Conservation (phyloP, 2,329 filamentous ascomycete genomes). For the Torrubiella hemipterigena region DNA sequence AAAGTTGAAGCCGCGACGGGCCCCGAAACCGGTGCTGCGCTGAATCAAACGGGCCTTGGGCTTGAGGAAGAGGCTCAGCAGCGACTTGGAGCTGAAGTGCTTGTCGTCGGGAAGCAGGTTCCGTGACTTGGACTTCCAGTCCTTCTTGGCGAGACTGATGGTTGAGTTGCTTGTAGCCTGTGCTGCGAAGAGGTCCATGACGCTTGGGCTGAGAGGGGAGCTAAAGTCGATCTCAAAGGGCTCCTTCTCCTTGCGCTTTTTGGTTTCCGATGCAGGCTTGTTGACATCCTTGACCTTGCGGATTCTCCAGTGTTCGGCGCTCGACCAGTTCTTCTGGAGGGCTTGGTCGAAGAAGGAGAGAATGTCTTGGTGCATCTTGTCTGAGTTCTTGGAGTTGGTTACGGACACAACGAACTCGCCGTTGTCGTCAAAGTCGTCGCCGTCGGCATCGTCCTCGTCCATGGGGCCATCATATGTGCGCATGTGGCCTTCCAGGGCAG, state of each 20-base stretch:
- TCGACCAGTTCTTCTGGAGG: slow-evolving; percentile 92
- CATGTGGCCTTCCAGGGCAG: slow-evolving; percentile 75
- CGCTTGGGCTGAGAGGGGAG: slow-evolving; percentile 55
- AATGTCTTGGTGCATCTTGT: slow-evolving; percentile 78
- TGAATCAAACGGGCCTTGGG: slow-evolving; percentile 76
- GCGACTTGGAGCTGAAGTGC: slow-evolving; percentile 89
- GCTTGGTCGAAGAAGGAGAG: slow-evolving; percentile 97
- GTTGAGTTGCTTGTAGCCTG: slow-evolving; percentile 67
- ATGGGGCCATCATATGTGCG: slow-evolving; percentile 58
- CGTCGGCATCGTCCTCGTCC: slow-evolving; percentile 40
- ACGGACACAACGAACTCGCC: slow-evolving; percentile 73
- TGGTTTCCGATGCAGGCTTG: slow-evolving; percentile 49
- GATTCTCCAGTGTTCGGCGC: slow-evolving; percentile 98
- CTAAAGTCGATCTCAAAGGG: slow-evolving; percentile 89
- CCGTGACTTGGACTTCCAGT: slow-evolving; percentile 88
- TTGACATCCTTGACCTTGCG: slow-evolving; percentile 72
- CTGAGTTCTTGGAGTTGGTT: slow-evolving; percentile 50
- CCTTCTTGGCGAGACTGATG: slow-evolving; percentile 81
- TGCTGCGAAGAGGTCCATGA: slow-evolving; percentile 71
- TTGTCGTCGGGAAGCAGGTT: slow-evolving; percentile 96
- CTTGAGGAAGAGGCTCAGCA: slow-evolving; percentile 86
- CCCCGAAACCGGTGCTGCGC: slow-evolving; percentile 41
- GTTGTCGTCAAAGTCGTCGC: slow-evolving; percentile 35
- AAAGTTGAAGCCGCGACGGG: slow-evolving; percentile 29
- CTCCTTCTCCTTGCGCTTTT: slow-evolving; percentile 85